phyloP scores from a whole-genome alignment of 1,139 yeast genomes.

The Hanseniaspora gamundiae region DNA sequence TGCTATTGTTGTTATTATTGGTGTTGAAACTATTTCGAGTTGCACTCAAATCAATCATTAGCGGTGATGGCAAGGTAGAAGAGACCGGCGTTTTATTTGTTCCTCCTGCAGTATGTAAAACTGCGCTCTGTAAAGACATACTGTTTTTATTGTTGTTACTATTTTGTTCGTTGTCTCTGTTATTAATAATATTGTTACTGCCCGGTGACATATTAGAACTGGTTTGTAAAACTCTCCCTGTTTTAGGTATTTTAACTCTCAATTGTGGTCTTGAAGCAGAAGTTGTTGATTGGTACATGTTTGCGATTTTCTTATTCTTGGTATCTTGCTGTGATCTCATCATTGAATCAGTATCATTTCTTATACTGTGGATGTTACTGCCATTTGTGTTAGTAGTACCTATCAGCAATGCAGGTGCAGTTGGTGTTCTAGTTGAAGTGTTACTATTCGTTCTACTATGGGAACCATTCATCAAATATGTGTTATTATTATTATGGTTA shows the following conservation, averaged over 20 bases:
- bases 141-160: not conserved
- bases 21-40: not conserved
- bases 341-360: not conserved
- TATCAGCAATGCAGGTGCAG: not conserved
- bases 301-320: not conserved
- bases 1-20: not conserved
- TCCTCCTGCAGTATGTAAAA: too few species aligned
- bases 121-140: not conserved
- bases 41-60: not conserved
- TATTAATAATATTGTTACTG: constrained; percentile 9
- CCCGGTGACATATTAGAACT: constrained; percentile 8
- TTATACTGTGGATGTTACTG: not conserved
- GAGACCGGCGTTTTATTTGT: constrained; percentile 9
- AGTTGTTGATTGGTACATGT: not conserved
- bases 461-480: not conserved
- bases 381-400: not conserved
- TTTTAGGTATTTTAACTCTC: constrained; percentile 18
- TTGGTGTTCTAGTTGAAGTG: not conserved
- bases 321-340: not conserved
- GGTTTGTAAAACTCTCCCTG: constrained; percentile 1
- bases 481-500: not conserved
- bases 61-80: constrained; percentile 1
- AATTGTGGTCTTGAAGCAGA: constrained; percentile 14
- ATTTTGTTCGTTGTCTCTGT: not conserved
- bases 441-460: not conserved